Base-by-base conservation (phyloP, 2,329 filamentous ascomycete genomes). In the Penicillium sp. region DNA sequence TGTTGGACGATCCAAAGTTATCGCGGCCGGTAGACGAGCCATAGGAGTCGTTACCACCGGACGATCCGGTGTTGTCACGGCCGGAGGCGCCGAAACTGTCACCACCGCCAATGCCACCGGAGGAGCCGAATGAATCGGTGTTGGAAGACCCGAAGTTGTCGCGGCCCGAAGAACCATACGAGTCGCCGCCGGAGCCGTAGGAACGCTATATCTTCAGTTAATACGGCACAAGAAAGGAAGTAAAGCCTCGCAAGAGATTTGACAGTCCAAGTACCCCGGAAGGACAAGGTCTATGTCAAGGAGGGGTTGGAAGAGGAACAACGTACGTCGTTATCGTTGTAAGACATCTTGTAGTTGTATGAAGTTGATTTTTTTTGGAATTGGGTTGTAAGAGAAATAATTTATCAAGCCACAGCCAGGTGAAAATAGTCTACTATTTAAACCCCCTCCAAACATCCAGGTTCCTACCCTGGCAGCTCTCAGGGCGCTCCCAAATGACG, bases 271-370 rank as follows among this genome's bases (percentile, higher is more conserved):
- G 18, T 28, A n/a, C 8, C 8, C 33, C 5, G 16, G 9, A 36
- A 11, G 8, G n/a, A 20, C 33, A 9, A 5, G 7, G 5, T 22
- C 4, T 14, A 31, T 13, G 13, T 28, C 24, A 30, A 36, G 6
- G 30, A 20, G 33, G 39, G 18, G n/a, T 2, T 6, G 16, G 9
- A 14, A 13, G 3, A 13, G 31, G 7, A 9, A 36, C 8, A 35
- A 49, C 47, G 30, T 44, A 49, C 47, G 24, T 44, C 13, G 47
- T 49, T 49, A 30, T 43, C 14, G 31, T 35, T 38, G 41, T 49
- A 49, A 49, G 47, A 49, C 47, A 49, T 49, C 13, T 28, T 49
- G 35, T 6, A 6, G 16, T 35, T 16, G n/a, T 36, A 38, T 38
- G 35, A 20, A 20, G 6, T 38, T 5, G 33, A 36, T 20, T 11